Evolutionary conservation across 225 moss, liverwort and hornwort species (phyloP).

Genomic region (Rhytidiadelphus loreus): DNA sequence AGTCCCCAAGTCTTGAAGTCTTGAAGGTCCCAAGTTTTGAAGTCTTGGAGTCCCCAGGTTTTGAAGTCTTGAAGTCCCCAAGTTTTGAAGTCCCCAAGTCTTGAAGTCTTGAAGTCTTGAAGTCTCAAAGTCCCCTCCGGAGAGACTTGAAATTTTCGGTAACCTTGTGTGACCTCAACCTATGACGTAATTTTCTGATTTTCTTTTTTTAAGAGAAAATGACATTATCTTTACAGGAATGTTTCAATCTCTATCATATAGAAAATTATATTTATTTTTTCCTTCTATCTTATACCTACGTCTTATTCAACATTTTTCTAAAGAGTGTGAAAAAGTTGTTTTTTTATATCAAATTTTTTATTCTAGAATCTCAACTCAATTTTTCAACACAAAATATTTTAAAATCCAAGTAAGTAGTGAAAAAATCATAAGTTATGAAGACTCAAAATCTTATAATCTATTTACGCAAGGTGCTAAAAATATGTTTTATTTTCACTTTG

Average conservation of each 20-base stretch:
- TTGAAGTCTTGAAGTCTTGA: no score
- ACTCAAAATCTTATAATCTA: not conserved
- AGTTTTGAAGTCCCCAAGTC: no score
- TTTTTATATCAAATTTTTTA: no score
- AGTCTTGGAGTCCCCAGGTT: no score
- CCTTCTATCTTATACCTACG: fast-evolving
- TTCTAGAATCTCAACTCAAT: not conserved
- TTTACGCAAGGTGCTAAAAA: not conserved
- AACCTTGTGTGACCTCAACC: not conserved
- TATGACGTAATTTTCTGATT: fast-evolving
- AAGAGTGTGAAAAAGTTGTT: not conserved
- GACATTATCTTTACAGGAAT: not conserved
- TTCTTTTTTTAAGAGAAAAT: no score
- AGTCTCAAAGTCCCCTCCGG: no score
- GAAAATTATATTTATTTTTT: not conserved
- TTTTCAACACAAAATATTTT: not conserved
- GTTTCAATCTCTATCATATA: no score
- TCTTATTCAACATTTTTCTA: not conserved
- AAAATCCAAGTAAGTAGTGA: fast-evolving
- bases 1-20: no score
- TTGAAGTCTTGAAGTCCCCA: no score
- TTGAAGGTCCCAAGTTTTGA: no score
- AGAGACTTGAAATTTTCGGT: no score
- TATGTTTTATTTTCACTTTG: not conserved
- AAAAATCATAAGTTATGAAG: not conserved